Percentiles rank a stretch among this genome's conserved stretches.
Conservation (phyloP, 768 basidiomycete species). For the Suillus placidus region DNA sequence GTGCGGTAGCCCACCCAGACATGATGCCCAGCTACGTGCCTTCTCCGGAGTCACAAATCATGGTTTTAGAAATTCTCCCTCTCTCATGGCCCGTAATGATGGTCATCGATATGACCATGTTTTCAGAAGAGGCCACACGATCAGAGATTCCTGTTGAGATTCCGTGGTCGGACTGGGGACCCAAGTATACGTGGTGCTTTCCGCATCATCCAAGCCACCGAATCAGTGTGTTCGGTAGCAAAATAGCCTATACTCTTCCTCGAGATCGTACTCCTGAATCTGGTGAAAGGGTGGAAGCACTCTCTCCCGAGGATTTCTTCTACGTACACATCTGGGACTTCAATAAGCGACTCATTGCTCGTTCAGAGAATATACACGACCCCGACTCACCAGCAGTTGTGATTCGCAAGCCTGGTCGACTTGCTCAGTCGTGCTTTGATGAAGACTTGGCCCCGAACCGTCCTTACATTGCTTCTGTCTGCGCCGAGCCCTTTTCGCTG, state of each 20-base stretch:
- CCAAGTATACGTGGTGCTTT: conserved; percentile 2
- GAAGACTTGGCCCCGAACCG: background rate
- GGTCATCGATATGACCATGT: conserved; percentile 1
- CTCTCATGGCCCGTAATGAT: background rate
- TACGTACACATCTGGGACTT: conserved; percentile 8
- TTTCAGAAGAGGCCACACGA: background rate
- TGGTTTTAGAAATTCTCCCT: background rate
- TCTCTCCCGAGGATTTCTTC: background rate
- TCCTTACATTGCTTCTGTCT: conserved; percentile 5
- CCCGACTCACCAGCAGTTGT: background rate
- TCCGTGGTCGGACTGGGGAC: conserved; percentile 3
- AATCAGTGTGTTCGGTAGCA: conserved; percentile 7
- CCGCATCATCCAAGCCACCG: background rate
- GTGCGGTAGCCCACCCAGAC: background rate
- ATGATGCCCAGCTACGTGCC: background rate
- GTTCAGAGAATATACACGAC: background rate
- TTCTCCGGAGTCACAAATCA: background rate
- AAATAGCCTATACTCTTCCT: conserved; percentile 2
- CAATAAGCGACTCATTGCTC: background rate
- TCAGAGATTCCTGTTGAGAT: background rate
- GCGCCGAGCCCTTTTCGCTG: background rate
- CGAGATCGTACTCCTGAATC: background rate
- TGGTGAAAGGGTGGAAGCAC: background rate
- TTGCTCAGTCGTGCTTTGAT: background rate
- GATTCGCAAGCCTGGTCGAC: background rate